Evolutionary conservation across 192 early-diverging fungal species (phyloP), one percentile per base, ranked within the genome.

Genomic region (Coemansia sp.): DNA sequence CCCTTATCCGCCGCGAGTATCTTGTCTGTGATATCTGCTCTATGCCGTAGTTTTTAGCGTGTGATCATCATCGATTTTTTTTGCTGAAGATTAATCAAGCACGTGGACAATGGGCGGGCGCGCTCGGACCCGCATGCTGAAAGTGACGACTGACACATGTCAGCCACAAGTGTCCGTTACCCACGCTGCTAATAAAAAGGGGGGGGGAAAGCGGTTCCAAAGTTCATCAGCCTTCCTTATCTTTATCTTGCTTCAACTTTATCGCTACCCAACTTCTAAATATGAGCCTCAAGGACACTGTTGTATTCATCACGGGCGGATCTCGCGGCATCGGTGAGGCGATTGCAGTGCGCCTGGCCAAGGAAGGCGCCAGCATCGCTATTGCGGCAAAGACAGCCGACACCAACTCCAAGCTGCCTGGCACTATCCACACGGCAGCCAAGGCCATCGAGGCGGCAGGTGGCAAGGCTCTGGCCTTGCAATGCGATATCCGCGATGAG

Each of bases 401-500:
- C 33, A 79, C 88, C 19, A 85, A 91, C 69, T 85, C 87, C 39
- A 91, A 88, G 72, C 88, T 95, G 11, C 92, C 91, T 5, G 94
- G 94, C 64, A 95, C 94, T 1, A 93, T 95, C 66, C 90, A 87
- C 78, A 87, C 88, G 9, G 89, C 92, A 21, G 94, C 92, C 32
- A 77, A 87, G 57, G 91, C 88, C 47, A 89, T 95, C 44, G 88
- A 90, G 64, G 75, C 82, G n/a, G 88, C 87, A 3, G 92, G 94
- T 47, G 92, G 92, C 69, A 86, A 87, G 57, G 92, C 90, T 3
- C 84, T 95, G 35, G 86, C 92, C 0, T 74, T 95, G 33, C 76
- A 91, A 46, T 95, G 94, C 80, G 92, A 95, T 63, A 93, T 95
- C 74, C 89, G 92, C 58, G 88, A 88, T 64, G 92, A 94, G 73